phyloP scores from a whole-genome alignment of 495 filamentous ascomycete species.

The Stereocaulon alpinum region DNA sequence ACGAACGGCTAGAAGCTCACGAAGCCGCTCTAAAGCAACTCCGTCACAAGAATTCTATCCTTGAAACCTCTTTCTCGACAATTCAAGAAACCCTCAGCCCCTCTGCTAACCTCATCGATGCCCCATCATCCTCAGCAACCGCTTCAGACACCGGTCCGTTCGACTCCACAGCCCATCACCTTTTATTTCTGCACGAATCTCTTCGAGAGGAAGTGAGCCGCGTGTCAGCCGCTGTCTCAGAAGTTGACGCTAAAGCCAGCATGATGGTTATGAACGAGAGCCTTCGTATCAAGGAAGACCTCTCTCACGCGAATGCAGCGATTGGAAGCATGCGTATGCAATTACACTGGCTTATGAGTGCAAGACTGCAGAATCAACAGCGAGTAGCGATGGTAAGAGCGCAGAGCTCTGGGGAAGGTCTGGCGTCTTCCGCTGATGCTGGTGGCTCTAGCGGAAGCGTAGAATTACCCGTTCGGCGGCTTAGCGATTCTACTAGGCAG shows the following conservation, averaged over 20 bases:
- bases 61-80: constrained; percentile 43
- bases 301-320: constrained; percentile 55
- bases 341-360: constrained; percentile 58
- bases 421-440: not conserved
- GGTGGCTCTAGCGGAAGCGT: not conserved
- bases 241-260: constrained; percentile 54
- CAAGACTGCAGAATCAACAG: constrained; percentile 38
- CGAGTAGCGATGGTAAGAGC: constrained; percentile 2
- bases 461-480: constrained; percentile 5
- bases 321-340: constrained; percentile 55
- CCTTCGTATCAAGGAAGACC: constrained; percentile 55
- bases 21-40: constrained; percentile 48
- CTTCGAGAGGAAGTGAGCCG: constrained; percentile 54
- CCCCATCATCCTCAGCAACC: constrained; percentile 1
- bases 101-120: constrained; percentile 16
- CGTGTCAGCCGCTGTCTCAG: constrained; percentile 46
- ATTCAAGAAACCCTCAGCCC: constrained; percentile 34
- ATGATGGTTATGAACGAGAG: constrained; percentile 63
- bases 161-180: constrained; percentile 43
- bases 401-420: not conserved
- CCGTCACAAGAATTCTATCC: constrained; percentile 46
- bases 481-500: constrained; percentile 15
- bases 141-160: constrained; percentile 21
- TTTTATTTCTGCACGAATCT: constrained; percentile 58
- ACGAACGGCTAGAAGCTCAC: constrained; percentile 43